A percentile compares a stretch with the other conserved stretches of the same genome.
phyloP scores from a whole-genome alignment of 148 eudicot genomes.

The Diospyros kaki region DNA sequence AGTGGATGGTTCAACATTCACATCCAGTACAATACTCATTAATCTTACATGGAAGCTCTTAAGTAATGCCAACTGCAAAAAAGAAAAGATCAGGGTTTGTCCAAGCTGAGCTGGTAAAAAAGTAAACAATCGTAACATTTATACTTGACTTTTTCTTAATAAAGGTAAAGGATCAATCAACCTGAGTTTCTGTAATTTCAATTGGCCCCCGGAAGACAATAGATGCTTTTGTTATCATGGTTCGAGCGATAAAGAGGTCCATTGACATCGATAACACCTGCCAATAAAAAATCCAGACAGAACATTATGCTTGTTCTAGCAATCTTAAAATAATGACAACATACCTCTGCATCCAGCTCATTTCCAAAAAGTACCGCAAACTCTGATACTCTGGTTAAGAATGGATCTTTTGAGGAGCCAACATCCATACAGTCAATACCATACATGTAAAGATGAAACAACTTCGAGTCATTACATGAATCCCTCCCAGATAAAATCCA shows the following conservation, averaged over 20 bases:
- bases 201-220: constrained; percentile 67
- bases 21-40: constrained; percentile 95
- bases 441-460: constrained; percentile 71
- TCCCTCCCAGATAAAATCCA: constrained; percentile 88
- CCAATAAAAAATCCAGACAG: constrained; percentile 10
- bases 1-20: constrained; percentile 93
- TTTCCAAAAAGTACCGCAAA: constrained; percentile 85
- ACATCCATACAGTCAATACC: constrained; percentile 61
- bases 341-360: constrained; percentile 99
- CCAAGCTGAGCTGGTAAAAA: neutral
- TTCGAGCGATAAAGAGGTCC: constrained; percentile 97
- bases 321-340: constrained; percentile 4
- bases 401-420: constrained; percentile 80
- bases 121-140: constrained; percentile 3
- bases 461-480: constrained; percentile 38
- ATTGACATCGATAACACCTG: constrained; percentile 98
- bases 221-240: constrained; percentile 79
- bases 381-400: constrained; percentile 73
- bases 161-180: constrained; percentile 21
- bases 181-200: constrained; percentile 75
- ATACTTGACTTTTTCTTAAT: neutral
- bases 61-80: constrained; percentile 67
- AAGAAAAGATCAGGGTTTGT: constrained; percentile 9
- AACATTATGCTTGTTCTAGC: neutral
- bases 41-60: constrained; percentile 97